Conservation (phyloP, 2,329 filamentous ascomycete species). For the Lasiodiplodia hormozganensis region DNA sequence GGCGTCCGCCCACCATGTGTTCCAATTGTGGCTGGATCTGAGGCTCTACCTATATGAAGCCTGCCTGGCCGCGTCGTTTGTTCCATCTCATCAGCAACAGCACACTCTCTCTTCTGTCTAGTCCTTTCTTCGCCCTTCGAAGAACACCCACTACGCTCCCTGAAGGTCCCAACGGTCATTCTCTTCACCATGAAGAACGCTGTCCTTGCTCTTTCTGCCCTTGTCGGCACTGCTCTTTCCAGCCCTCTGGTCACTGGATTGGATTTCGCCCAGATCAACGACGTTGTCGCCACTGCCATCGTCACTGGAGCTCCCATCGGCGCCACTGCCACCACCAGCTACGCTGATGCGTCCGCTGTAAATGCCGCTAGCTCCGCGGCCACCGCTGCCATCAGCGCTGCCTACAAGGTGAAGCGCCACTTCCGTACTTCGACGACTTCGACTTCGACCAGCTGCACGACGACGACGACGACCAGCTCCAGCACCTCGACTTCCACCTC, state of each 20-base stretch:
- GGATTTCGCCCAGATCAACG: constrained; percentile 23
- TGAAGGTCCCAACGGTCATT: constrained; percentile 2
- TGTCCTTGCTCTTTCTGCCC: constrained; percentile 21
- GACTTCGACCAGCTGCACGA: not conserved
- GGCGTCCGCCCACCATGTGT: not conserved
- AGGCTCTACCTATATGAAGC: constrained; percentile 6
- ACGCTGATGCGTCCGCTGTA: constrained; percentile 5
- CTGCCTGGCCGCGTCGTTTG: not conserved
- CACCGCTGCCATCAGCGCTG: not conserved
- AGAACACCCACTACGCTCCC: constrained; percentile 18
- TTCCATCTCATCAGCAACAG: constrained; percentile 1
- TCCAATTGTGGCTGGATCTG: constrained; percentile 11
- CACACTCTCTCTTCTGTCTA: constrained; percentile 17
- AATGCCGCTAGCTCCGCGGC: constrained; percentile 7
- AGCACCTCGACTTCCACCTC: not conserved
- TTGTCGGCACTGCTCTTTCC: constrained; percentile 22
- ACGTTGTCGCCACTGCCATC: constrained; percentile 2
- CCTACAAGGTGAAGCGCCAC: constrained; percentile 16
- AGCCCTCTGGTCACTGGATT: constrained; percentile 3
- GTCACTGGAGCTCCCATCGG: not conserved
- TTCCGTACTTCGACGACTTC: not conserved
- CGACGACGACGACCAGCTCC: not conserved
- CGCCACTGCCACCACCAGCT: not conserved
- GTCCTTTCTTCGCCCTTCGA: constrained; percentile 22
- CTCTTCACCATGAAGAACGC: constrained; percentile 26